Evolutionary conservation across 2,329 filamentous ascomycete species (phyloP), one percentile per base, ranked within the genome.

Genomic region (Capronia coronata): DNA sequence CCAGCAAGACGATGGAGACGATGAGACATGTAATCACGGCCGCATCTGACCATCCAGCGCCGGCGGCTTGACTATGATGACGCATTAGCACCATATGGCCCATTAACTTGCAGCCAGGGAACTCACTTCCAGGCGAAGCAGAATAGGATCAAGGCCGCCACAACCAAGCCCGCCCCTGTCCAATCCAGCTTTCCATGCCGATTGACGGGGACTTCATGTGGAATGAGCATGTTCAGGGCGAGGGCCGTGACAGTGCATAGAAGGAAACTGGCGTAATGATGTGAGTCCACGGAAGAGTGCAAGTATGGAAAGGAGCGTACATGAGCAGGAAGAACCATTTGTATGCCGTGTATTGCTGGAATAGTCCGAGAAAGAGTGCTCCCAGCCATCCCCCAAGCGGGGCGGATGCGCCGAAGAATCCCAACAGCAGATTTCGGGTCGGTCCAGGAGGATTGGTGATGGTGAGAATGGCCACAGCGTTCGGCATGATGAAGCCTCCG

Each of bases 401-500:
- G 0, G 72, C 70, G 0, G 67, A 67, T 0, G 71, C 72, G 2
- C 69, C 74, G 56, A 77, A 76, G 34, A 73, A 61, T 3, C 16
- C 40, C 22, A 76, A 59, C 29, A 66, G 63, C 14, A 75, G 57
- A 51, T 77, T 7, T 3, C 11, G 11, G n/a, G 29, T 32, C 9
- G 62, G 62, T 0, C 75, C 75, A 0, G 74, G 73, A 0, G 71
- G 71, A n/a, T 75, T 68, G 29, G 68, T 75, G 21, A 68, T 70
- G 0, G 68, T 69, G 11, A 78, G 64, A 43, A 76, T 68, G 0
- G 75, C 75, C 0, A 79, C 68, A 0, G 73, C 71, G 55, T 77
- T 78, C 0, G 75, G 75, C 62, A 77, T 69, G 14, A 77, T 61
- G 10, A 75, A 64, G 0, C 71, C 75, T 1, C 72, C 75, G 0